Evolutionary conservation across 129 eudicot species (phyloP).

Genomic region (Smallanthus sonchifolius): DNA sequence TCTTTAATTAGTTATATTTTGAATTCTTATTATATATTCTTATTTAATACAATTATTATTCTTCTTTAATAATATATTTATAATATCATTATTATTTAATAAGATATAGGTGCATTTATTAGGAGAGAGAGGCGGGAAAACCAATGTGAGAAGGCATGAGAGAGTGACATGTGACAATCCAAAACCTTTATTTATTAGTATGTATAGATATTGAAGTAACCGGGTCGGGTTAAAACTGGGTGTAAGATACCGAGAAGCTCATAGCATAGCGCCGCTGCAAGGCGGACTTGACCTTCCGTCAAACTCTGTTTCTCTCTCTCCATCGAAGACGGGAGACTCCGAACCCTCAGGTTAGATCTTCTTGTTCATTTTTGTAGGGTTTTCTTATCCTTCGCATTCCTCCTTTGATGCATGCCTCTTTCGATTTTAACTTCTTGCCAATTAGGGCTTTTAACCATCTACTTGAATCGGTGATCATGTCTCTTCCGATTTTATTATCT

Average conservation of each 20-base stretch:
- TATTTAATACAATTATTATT: too few species aligned
- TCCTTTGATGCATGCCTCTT: not conserved
- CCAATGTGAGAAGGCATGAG: too few species aligned
- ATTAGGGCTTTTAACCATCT: not conserved
- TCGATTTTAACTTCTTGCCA: not conserved
- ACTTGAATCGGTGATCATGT: not conserved
- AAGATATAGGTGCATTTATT: too few species aligned
- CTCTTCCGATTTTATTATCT: not conserved
- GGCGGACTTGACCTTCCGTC: slow-evolving; percentile 4
- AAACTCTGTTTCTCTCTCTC: not conserved
- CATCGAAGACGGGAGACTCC: not conserved
- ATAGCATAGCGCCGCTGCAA: not conserved
- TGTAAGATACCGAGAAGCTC: not conserved
- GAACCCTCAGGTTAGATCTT: not conserved
- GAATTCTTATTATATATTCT: too few species aligned
- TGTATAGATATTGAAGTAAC: not conserved
- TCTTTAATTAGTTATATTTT: too few species aligned
- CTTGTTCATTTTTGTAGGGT: not conserved
- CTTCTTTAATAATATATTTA: too few species aligned
- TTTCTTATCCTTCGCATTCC: not conserved
- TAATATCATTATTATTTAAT: too few species aligned
- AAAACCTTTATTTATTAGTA: too few species aligned
- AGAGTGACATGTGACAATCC: too few species aligned
- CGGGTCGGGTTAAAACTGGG: not conserved
- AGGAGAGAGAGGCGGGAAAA: too few species aligned